phyloP scores from a whole-genome alignment of 2,329 filamentous ascomycete species.

The Zymoseptoria passerinii region DNA sequence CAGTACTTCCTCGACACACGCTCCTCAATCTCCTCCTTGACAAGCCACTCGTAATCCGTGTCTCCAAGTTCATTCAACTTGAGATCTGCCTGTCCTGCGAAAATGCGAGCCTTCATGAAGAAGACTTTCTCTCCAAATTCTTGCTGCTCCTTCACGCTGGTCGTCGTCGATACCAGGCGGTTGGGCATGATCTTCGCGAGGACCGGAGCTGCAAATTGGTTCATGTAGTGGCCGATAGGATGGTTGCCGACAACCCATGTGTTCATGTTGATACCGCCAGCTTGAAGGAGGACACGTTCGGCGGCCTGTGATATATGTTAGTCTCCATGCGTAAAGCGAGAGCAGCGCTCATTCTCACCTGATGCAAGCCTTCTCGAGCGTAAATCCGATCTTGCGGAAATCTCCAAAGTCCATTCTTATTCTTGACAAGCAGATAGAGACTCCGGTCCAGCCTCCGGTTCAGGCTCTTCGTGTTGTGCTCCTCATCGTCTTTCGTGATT shows the following conservation, averaged over 20 bases:
- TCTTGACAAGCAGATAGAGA: conserved; percentile 78
- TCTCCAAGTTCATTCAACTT: conserved; percentile 62
- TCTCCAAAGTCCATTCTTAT: conserved; percentile 62
- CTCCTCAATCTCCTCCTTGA: conserved; percentile 74
- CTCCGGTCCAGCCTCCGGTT: conserved; percentile 73
- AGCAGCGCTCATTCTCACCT: conserved; percentile 49
- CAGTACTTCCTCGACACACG: conserved; percentile 60
- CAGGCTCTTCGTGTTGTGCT: conserved; percentile 66
- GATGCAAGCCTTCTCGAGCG: conserved; percentile 67
- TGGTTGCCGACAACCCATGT: conserved; percentile 93
- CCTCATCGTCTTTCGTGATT: conserved; percentile 68
- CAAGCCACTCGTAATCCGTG: conserved; percentile 83
- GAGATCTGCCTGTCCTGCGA: conserved; percentile 89
- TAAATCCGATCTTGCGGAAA: conserved; percentile 69
- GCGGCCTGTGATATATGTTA: conserved; percentile 54
- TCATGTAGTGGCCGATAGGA: conserved; percentile 72
- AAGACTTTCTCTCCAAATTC: conserved; percentile 73
- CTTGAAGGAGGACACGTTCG: conserved; percentile 64
- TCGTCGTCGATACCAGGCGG: conserved; percentile 20
- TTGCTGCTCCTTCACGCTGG: conserved; percentile 28
- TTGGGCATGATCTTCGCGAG: conserved; percentile 21
- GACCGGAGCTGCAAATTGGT: conserved; percentile 41
- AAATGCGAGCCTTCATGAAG: conserved; percentile 92
- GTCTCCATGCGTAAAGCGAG: neutral
- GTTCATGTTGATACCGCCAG: conserved; percentile 93